Percentiles rank a stretch among this genome's conserved stretches.
Conservation (phyloP, 345 rosid genomes). For the Boechera stricta region DNA sequence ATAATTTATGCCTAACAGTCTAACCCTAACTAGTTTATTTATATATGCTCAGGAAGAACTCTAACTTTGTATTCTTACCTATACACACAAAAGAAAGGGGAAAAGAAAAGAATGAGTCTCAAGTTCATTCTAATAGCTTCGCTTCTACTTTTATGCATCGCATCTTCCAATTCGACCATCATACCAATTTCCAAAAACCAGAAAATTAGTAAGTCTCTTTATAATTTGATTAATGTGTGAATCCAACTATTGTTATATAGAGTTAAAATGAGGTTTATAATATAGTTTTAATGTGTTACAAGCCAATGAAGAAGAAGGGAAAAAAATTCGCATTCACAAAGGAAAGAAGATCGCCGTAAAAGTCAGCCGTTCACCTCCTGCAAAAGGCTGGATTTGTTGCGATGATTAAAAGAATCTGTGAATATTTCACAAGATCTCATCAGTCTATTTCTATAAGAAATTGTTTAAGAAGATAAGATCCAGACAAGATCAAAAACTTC, state of each 20-base stretch:
- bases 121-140: conserved; percentile 1
- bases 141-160: conserved; percentile 9
- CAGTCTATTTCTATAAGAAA: too few species aligned
- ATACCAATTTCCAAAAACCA: not conserved
- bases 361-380: conserved; percentile 10
- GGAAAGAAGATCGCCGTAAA: not conserved
- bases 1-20: not conserved
- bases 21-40: not conserved
- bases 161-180: not conserved
- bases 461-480: too few species aligned
- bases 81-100: not conserved
- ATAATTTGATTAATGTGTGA: not conserved
- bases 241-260: not conserved
- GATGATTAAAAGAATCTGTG: not conserved
- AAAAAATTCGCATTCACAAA: not conserved
- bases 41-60: not conserved
- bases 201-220: conserved; percentile 7
- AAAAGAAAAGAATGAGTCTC: not conserved
- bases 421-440: too few species aligned
- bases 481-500: too few species aligned
- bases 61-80: too few species aligned
- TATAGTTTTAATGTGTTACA: not conserved
- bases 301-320: not conserved
- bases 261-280: not conserved
- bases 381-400: not conserved